Evolutionary conservation across 805 yeast genomes (phyloP), one percentile per base, ranked within the genome.

Genomic region (Jamesozyma rosinii): DNA sequence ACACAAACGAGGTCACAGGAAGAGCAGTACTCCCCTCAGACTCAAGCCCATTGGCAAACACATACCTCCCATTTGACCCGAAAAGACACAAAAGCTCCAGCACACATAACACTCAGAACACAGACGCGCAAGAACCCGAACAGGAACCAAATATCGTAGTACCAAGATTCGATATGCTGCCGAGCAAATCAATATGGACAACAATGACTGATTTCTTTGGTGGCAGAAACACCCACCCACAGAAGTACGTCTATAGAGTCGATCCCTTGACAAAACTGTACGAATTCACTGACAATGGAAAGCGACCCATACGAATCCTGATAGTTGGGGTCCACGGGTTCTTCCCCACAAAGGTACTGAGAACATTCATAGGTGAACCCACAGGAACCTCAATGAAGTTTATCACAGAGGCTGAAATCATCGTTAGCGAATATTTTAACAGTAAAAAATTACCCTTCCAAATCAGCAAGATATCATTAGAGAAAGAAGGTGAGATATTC

Each of bases 311-410:
- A 44, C 77, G 79, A 49, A 84, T 84, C 0, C 72, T 90, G 26
- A 82, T 92, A 30, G 77, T 90, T 45, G 98, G 98, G 0, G 89
- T 90, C 1, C 98, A 90, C 65, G 98, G 98, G 0, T 90, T 89
- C 57, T 90, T 92, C 67, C 98, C 98, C 0, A 83, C 87, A 1
- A 77, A 75, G 49, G 79, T 87, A 72, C 69, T 92, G 9, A 67
- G 98, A 41, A 88, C 95, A 0, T 56, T 90, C 14, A 79, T 90
- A 41, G 98, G 98, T 2, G 88, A 89, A 49, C 98, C 98, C 3
- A 92, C 94, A 18, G 98, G 98, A 0, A 90, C 98, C 0, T 90
- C 97, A 0, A 71, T 82, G 37, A 82, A 83, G 58, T 92, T 90
- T 64, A 87, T 95, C 29, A 80, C 77, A 49, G 97, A 88, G 55